Evolutionary conservation across 805 yeast genomes (phyloP).

Genomic region (Ogataea sp.): DNA sequence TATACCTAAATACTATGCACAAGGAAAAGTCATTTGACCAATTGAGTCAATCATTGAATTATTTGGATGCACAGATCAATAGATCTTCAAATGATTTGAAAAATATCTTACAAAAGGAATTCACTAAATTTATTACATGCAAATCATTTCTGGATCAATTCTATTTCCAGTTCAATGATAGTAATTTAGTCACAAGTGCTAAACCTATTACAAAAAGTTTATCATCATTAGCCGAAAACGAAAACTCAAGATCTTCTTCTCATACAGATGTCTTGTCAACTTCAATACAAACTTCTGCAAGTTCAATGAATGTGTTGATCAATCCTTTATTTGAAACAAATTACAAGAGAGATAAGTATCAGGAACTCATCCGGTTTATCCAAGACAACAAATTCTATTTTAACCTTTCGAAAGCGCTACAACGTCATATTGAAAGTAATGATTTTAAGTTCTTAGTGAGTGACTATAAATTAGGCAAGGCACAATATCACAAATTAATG

Average conservation of each 20-base stretch:
- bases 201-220: neutral
- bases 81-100: constrained; percentile 43
- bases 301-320: constrained; percentile 40
- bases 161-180: constrained; percentile 39
- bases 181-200: constrained; percentile 8
- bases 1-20: constrained; percentile 49
- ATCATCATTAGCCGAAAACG: neutral
- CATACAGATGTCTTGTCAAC: neutral
- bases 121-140: constrained; percentile 53
- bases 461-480: constrained; percentile 46
- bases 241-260: neutral
- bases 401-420: constrained; percentile 46
- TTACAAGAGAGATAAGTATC: constrained; percentile 38
- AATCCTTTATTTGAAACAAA: constrained; percentile 52
- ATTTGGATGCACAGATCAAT: constrained; percentile 40
- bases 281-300: constrained; percentile 36
- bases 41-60: constrained; percentile 37
- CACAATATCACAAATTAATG: constrained; percentile 9
- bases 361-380: constrained; percentile 40
- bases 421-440: constrained; percentile 31
- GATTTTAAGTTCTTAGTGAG: constrained; percentile 52
- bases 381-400: constrained; percentile 46
- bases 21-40: constrained; percentile 44
- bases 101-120: constrained; percentile 48
- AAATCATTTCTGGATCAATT: constrained; percentile 59